Conservation (phyloP, 805 yeast genomes). For the Starmerella stigmatis region DNA sequence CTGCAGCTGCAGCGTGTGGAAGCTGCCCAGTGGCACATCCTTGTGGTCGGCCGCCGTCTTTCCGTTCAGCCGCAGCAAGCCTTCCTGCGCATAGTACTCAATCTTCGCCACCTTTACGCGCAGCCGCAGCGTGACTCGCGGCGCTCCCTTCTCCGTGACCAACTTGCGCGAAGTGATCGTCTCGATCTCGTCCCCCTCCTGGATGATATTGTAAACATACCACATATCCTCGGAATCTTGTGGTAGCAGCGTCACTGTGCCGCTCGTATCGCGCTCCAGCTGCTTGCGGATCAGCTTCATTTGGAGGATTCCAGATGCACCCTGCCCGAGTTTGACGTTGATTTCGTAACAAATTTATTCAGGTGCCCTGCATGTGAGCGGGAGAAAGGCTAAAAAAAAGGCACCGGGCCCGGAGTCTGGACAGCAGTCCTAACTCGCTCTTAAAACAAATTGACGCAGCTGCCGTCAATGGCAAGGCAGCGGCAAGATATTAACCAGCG, state of each 20-base stretch:
- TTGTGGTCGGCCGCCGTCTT: slow-evolving; percentile 50
- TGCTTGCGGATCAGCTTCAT: slow-evolving; percentile 49
- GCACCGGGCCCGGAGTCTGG: too few relatives aligned
- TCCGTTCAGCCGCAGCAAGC: slow-evolving; percentile 71
- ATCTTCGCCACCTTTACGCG: slow-evolving; percentile 52
- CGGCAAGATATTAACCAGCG: too few relatives aligned
- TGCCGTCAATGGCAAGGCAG: too few relatives aligned
- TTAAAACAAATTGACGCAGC: too few relatives aligned
- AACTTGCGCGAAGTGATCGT: slow-evolving; percentile 61
- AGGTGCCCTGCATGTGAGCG: not conserved
- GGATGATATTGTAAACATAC: slow-evolving; percentile 71
- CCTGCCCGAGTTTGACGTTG: not conserved
- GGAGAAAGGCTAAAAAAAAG: too few relatives aligned
- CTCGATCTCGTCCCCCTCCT: slow-evolving; percentile 62
- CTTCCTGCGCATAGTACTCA: slow-evolving; percentile 71
- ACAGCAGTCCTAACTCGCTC: too few relatives aligned
- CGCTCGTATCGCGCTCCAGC: slow-evolving; percentile 51
- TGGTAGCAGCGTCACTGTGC: slow-evolving; percentile 56
- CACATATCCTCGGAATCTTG: slow-evolving; percentile 90
- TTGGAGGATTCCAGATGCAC: not conserved
- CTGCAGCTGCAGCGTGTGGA: slow-evolving; percentile 75
- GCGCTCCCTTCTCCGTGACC: slow-evolving; percentile 32
- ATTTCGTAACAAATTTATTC: slow-evolving; percentile 3
- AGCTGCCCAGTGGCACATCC: slow-evolving; percentile 74
- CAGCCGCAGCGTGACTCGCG: slow-evolving; percentile 52